Evolutionary conservation across 202 grass and related monocot genomes (phyloP), one percentile per base, ranked within the genome.

Genomic region (Eragrostis tef): DNA sequence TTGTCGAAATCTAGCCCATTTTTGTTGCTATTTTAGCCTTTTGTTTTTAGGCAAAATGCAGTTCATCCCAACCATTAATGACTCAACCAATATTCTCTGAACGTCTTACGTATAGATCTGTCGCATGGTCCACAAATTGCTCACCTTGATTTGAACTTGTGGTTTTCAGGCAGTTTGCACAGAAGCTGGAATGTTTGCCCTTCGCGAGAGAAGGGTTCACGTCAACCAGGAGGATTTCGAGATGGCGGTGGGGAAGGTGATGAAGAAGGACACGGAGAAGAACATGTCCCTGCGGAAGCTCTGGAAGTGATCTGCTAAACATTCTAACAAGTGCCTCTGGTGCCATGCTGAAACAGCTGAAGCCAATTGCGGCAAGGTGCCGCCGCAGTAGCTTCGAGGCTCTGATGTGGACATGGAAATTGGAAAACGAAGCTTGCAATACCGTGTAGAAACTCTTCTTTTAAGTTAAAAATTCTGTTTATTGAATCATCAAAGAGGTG

Each of bases 121-220:
- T 27, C 2, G 21, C 7, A 24, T 61, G 4, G 6, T 27, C 0
- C 13, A 15, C 2, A 43, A 22, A 7, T 61, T 70, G 26, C 39
- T 57, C 19, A 78, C 25, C 48, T 72, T 48, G 65, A 71, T 57
- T 12, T 45, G 64, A 11, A 14, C 25, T 6, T 62, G 79, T 26
- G 20, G 19, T 42, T 71, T 84, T 52, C 34, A 97, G 94, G 94
- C 94, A 2, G 87, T 97, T 49, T 97, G 94, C 83, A 97, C 89
- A n/a, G 91, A 97, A 79, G 94, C 91, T 27, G 94, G 94, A 42
- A 97, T 97, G 94, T 94, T 97, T 87, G 94, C 94, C 0, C 82
- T 97, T 13, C 90, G 91, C 0, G 94, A 97, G 84, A 90, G 91
- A 79, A 93, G 94, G 73, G 91, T 97, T 27, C 91, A 97, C 46